Evolutionary conservation across 352 stramenopile genomes (phyloP).

Genomic region (Phytophthora litchii): DNA sequence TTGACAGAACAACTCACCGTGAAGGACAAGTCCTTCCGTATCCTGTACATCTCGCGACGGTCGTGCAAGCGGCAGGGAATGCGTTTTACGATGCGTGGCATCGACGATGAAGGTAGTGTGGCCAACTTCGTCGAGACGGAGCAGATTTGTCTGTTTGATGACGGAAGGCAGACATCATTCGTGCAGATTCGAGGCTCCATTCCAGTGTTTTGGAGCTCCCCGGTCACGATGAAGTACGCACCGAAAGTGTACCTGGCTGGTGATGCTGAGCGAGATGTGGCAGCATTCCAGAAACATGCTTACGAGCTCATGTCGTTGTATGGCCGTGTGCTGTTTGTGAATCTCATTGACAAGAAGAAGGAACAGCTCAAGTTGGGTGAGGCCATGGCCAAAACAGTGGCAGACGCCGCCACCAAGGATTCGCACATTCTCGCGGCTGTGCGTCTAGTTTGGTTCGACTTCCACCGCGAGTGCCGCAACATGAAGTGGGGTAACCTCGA

Average conservation of each 20-base stretch:
- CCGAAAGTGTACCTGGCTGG: constrained; percentile 82
- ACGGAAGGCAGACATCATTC: constrained; percentile 64
- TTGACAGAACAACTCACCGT: constrained; percentile 53
- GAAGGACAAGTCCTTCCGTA: constrained; percentile 58
- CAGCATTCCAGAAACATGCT: constrained; percentile 61
- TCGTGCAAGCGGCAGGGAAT: constrained; percentile 86
- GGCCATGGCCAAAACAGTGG: constrained; percentile 85
- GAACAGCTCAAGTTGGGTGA: constrained; percentile 93
- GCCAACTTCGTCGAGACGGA: constrained; percentile 97
- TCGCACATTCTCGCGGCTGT: constrained; percentile 70
- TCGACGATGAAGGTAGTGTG: constrained; percentile 91
- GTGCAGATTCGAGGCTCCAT: constrained; percentile 95
- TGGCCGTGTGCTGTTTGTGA: constrained; percentile 90
- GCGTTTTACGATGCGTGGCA: constrained; percentile 93
- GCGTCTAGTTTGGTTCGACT: constrained; percentile 96
- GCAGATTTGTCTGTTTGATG: constrained; percentile 87
- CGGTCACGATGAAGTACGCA: constrained; percentile 93
- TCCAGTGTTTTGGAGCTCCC: constrained; percentile 93
- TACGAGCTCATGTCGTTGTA: constrained; percentile 73
- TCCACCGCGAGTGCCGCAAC: constrained; percentile 95
- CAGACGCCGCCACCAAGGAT: constrained; percentile 51
- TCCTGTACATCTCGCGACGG: constrained; percentile 78
- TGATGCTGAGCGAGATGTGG: constrained; percentile 50
- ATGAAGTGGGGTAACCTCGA: constrained; percentile 93
- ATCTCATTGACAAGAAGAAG: constrained; percentile 95